Percentiles rank a stretch among this genome's conserved stretches.
phyloP scores from a whole-genome alignment of 78 protist genomes.

The Dictyostelium intermedium region DNA sequence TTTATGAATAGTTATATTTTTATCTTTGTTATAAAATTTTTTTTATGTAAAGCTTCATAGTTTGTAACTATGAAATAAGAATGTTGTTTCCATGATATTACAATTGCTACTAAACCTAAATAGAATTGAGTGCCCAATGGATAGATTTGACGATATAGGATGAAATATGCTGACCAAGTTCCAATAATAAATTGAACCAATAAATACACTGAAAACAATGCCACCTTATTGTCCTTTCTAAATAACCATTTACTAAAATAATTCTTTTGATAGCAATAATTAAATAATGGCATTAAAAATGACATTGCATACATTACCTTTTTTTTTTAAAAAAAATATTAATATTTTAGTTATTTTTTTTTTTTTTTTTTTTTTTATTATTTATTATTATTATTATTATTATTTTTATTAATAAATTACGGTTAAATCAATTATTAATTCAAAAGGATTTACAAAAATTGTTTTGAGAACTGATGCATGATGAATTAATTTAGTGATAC shows the following conservation, averaged over 20 bases:
- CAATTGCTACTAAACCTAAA: slow-evolving; percentile 6
- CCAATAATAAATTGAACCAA: background rate
- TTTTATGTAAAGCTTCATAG: slow-evolving; percentile 5
- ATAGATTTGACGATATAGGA: background rate
- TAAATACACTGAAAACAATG: background rate
- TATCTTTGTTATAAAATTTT: background rate
- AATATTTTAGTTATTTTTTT: background rate
- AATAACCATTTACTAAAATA: background rate
- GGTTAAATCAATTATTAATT: background rate
- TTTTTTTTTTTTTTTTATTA: background rate
- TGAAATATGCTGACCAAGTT: background rate
- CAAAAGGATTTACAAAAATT: slow-evolving; percentile 48
- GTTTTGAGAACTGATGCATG: background rate
- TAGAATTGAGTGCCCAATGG: slow-evolving; percentile 42
- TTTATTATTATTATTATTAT: too few species aligned
- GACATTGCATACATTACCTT: slow-evolving; percentile 38
- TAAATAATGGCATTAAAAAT: slow-evolving; percentile 16
- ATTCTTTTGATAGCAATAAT: background rate
- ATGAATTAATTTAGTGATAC: background rate
- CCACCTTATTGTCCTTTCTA: background rate
- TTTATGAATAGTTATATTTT: background rate
- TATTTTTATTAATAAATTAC: too few species aligned
- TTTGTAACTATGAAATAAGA: slow-evolving; percentile 40
- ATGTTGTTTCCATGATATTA: slow-evolving; percentile 17
- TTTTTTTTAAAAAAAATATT: background rate